phyloP scores from a whole-genome alignment of 2,329 filamentous ascomycete species.

The Exophiala sideris region DNA sequence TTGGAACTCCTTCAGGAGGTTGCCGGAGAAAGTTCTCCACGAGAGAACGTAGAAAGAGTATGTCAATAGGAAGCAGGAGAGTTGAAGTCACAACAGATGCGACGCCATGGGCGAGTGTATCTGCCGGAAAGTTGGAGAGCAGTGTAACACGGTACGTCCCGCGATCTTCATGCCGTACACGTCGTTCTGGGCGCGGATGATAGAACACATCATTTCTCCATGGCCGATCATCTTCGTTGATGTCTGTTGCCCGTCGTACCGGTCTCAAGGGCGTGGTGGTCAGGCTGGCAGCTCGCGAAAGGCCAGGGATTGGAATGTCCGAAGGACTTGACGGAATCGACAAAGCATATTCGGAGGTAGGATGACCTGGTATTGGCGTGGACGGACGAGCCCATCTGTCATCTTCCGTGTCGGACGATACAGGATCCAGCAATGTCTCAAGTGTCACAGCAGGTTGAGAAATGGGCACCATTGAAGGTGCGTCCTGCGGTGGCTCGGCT shows the following conservation, averaged over 20 bases:
- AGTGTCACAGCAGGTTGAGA: slow-evolving; percentile 8
- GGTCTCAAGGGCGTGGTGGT: slow-evolving; percentile 15
- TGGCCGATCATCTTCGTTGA: slow-evolving; percentile 16
- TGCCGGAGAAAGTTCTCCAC: slow-evolving; percentile 9
- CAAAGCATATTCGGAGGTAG: not conserved
- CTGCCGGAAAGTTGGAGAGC: slow-evolving; percentile 17
- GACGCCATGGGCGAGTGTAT: slow-evolving; percentile 12
- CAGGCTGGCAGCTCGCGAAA: slow-evolving; percentile 20
- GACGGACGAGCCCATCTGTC: not conserved
- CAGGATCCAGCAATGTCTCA: slow-evolving; percentile 11
- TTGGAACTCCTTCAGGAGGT: not conserved
- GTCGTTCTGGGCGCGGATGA: not conserved
- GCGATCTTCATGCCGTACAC: slow-evolving; percentile 1
- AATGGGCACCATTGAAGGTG: not conserved
- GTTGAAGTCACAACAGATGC: slow-evolving; percentile 16
- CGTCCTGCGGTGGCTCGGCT: not conserved
- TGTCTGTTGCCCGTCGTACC: slow-evolving; percentile 24
- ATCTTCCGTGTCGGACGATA: not conserved
- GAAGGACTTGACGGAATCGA: slow-evolving; percentile 9
- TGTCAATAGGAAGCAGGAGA: slow-evolving; percentile 22
- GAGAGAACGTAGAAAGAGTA: slow-evolving; percentile 16
- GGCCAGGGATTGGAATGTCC: slow-evolving; percentile 4
- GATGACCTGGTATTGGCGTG: not conserved
- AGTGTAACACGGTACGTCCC: slow-evolving; percentile 17
- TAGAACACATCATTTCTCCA: slow-evolving; percentile 6